Percentiles rank a stretch among this genome's conserved stretches.
Evolutionary conservation across 176 grass and related monocot species (phyloP).

Genomic region (Oryza glumipatula): DNA sequence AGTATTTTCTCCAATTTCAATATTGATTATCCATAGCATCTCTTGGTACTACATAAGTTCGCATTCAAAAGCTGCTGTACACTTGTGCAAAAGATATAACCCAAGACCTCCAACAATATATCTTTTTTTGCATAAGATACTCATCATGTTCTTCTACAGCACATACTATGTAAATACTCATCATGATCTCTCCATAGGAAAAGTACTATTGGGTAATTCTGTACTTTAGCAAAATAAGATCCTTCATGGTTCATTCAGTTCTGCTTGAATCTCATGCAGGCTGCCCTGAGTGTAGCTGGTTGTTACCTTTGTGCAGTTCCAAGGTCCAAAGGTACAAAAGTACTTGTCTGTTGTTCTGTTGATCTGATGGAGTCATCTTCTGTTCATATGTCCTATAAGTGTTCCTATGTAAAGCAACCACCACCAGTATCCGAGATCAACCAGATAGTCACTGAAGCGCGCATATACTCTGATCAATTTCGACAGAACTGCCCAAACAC

Average conservation of each 20-base stretch:
- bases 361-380: slow-evolving; percentile 57
- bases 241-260: slow-evolving; percentile 25
- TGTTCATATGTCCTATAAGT: slow-evolving; percentile 50
- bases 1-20: no score
- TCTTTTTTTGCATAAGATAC: no score
- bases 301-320: slow-evolving; percentile 82
- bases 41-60: no score
- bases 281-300: slow-evolving; percentile 78
- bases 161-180: no score
- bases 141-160: no score
- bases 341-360: slow-evolving; percentile 76
- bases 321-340: slow-evolving; percentile 85
- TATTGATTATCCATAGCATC: no score
- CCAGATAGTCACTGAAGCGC: slow-evolving; percentile 56
- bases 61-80: no score
- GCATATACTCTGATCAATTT: slow-evolving; percentile 50
- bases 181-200: background rate
- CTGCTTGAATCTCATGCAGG: slow-evolving; percentile 59
- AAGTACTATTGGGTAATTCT: slow-evolving; percentile 12
- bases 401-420: slow-evolving; percentile 56
- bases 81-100: no score
- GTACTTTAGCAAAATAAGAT: background rate
- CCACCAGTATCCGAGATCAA: slow-evolving; percentile 53
- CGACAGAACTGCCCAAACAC: slow-evolving; percentile 34
- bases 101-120: no score